A percentile compares a stretch with the other conserved stretches of the same genome.
phyloP scores from a whole-genome alignment of 768 basidiomycete species.

The Kwoniella dejecticola region DNA sequence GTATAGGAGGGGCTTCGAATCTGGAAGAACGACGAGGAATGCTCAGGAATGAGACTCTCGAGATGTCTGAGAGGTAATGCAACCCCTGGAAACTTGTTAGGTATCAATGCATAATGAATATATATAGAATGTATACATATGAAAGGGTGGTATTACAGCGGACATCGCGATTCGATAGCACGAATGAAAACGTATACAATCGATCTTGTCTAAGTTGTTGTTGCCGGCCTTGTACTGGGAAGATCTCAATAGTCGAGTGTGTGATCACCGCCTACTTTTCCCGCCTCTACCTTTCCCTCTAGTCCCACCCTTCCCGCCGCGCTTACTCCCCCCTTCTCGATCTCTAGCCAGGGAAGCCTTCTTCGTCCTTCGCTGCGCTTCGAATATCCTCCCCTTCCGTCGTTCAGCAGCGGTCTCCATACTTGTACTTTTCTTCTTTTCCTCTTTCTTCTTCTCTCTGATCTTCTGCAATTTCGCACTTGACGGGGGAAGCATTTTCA shows the following conservation, averaged over 20 bases:
- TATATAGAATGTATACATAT: constrained; percentile 1
- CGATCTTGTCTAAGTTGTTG: no score
- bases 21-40: constrained; percentile 37
- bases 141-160: no score
- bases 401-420: constrained; percentile 75
- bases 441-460: constrained; percentile 27
- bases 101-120: neutral
- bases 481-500: no score
- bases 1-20: neutral
- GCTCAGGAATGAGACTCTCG: constrained; percentile 38
- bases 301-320: constrained; percentile 26
- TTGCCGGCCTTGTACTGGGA: no score
- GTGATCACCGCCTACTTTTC: neutral
- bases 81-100: neutral
- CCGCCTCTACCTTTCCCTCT: constrained; percentile 30
- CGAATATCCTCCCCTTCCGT: constrained; percentile 65
- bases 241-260: no score
- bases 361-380: constrained; percentile 66
- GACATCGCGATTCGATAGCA: no score
- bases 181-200: no score
- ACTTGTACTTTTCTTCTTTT: constrained; percentile 55
- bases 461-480: constrained; percentile 32
- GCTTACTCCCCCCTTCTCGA: constrained; percentile 37
- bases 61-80: constrained; percentile 46
- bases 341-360: constrained; percentile 74